Conservation (phyloP, 2,329 filamentous ascomycete species). For the Pestalotiopsis sp. region DNA sequence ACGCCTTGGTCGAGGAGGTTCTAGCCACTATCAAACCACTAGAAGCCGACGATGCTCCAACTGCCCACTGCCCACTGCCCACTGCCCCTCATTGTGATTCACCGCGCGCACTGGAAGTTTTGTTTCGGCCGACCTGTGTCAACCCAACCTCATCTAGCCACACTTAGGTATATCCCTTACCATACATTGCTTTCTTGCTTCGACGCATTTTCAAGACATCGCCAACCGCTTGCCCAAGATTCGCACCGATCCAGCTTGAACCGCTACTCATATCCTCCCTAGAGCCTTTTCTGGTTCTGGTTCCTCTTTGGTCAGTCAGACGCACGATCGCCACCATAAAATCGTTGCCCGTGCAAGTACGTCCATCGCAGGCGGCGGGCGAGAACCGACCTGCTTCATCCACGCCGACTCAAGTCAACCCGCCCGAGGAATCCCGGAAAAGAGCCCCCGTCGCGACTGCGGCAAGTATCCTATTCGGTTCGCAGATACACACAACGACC, state of each 20-base stretch:
- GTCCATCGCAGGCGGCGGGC: constrained; percentile 1
- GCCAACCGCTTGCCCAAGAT: too few species aligned
- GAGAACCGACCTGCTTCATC: neutral
- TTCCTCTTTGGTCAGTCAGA: neutral
- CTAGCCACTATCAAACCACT: constrained; percentile 3
- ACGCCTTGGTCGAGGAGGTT: neutral
- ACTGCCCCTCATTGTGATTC: neutral
- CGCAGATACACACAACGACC: constrained; percentile 17
- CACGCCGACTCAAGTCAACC: neutral
- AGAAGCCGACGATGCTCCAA: neutral
- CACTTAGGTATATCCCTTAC: too few species aligned
- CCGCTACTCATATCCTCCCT: neutral
- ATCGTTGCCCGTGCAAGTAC: constrained; percentile 1
- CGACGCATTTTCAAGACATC: too few species aligned
- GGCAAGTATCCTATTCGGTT: constrained; percentile 40
- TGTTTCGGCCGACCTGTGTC: neutral
- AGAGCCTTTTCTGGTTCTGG: neutral
- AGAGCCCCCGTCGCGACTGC: constrained; percentile 28
- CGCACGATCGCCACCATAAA: constrained; percentile 1
- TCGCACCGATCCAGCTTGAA: neutral
- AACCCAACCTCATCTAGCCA: too few species aligned
- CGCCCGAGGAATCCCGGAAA: neutral
- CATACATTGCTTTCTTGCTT: too few species aligned
- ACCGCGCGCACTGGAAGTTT: neutral
- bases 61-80: neutral